Evolutionary conservation across 2,329 filamentous ascomycete species (phyloP).

Genomic region (Apiospora arundinis): DNA sequence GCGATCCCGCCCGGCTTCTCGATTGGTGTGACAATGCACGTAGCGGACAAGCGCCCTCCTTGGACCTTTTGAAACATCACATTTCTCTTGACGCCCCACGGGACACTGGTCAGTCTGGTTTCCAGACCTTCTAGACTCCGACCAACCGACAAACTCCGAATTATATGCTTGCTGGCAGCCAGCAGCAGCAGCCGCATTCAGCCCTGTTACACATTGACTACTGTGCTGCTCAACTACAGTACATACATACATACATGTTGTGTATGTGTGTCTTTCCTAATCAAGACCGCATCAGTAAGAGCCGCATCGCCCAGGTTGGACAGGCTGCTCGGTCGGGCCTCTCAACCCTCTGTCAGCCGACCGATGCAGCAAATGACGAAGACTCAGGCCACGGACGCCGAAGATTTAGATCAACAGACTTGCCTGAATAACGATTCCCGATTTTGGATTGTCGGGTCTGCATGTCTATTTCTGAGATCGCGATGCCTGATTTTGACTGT

Average conservation of each 20-base stretch:
- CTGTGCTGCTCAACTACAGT: background rate
- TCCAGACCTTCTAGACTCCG: conserved; percentile 4
- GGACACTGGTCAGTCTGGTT: background rate
- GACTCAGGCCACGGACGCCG: conserved; percentile 14
- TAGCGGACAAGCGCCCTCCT: background rate
- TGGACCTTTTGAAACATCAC: no score
- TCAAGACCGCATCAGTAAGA: background rate
- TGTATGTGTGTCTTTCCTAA: background rate
- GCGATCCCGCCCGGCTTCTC: conserved; percentile 6
- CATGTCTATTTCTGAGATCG: background rate
- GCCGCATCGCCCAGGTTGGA: conserved; percentile 10
- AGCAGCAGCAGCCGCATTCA: background rate
- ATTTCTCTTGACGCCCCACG: background rate
- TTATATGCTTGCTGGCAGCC: background rate
- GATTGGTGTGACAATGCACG: conserved; percentile 14
- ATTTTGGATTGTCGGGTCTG: background rate
- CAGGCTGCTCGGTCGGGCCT: background rate
- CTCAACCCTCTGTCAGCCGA: background rate
- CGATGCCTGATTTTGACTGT: background rate
- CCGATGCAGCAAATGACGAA: background rate
- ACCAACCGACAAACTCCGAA: background rate
- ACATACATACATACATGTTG: background rate
- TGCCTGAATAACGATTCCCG: background rate
- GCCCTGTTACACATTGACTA: background rate
- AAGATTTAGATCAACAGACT: conserved; percentile 9